Conservation (phyloP, 164 flowering plant genomes). For the Aristolochia fimbriata region DNA sequence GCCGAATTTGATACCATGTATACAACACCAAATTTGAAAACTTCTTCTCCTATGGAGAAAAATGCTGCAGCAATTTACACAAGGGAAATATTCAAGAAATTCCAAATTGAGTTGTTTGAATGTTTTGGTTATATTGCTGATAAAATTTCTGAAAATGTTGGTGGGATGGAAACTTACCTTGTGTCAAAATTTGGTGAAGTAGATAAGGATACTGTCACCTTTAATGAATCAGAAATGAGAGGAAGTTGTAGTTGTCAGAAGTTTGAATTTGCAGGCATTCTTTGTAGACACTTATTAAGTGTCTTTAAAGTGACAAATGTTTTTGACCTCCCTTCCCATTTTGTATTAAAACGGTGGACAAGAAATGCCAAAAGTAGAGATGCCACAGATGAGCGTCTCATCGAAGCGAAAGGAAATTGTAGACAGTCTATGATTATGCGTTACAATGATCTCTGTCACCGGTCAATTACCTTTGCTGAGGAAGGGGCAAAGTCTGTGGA, state of each 20-base stretch:
- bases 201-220: background rate
- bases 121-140: constrained; percentile 28
- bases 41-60: constrained; percentile 51
- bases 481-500: constrained; percentile 9
- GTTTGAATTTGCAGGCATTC: constrained; percentile 11
- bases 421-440: constrained; percentile 2
- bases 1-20: constrained; percentile 38
- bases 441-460: constrained; percentile 9
- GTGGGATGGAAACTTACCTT: constrained; percentile 15
- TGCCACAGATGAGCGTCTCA: background rate
- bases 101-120: constrained; percentile 41
- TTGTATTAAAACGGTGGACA: constrained; percentile 3
- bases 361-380: constrained; percentile 4
- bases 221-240: constrained; percentile 4
- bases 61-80: constrained; percentile 38
- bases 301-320: constrained; percentile 9
- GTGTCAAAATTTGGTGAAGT: constrained; percentile 20
- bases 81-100: constrained; percentile 26
- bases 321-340: constrained; percentile 9
- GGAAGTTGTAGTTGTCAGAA: constrained; percentile 9
- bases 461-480: constrained; percentile 4
- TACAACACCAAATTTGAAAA: constrained; percentile 25
- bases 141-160: constrained; percentile 21
- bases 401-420: constrained; percentile 2
- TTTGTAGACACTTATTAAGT: constrained; percentile 8